These are phyloP conservation scores for Kappamyces sp. DNA, from an alignment of 192 early-diverging fungal genomes.

Conservation along the genomic window DNA sequence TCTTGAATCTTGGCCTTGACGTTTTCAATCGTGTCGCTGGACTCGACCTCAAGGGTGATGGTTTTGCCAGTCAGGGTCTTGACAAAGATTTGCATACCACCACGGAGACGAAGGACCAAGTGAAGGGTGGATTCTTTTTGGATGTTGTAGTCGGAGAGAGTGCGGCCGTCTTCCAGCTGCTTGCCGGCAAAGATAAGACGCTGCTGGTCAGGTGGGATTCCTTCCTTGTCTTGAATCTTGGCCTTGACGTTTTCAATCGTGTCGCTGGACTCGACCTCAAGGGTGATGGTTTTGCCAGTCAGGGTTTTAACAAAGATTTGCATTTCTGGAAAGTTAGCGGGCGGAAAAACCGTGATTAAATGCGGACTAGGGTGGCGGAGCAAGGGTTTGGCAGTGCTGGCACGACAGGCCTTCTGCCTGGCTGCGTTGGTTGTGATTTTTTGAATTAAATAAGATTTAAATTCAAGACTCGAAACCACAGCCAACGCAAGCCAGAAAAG, in stretches of 20 bases:
- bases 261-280: conserved; percentile 71
- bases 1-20: conserved; percentile 79
- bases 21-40: conserved; percentile 74
- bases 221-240: conserved; percentile 78
- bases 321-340: conserved; percentile 29
- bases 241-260: conserved; percentile 77
- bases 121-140: conserved; percentile 68
- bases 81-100: conserved; percentile 73
- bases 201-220: conserved; percentile 22
- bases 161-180: conserved; percentile 21
- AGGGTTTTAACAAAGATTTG: conserved; percentile 76
- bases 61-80: conserved; percentile 77
- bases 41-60: conserved; percentile 70
- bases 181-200: conserved; percentile 25
- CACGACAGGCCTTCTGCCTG: too few species aligned
- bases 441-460: too few species aligned
- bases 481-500: too few species aligned
- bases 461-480: too few species aligned
- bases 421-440: too few species aligned
- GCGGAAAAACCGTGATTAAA: too few species aligned
- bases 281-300: conserved; percentile 71
- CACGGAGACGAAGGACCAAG: conserved; percentile 63
- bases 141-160: conserved; percentile 54
- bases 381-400: too few species aligned
- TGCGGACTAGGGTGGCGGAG: too few species aligned